Evolutionary conservation across 2,329 filamentous ascomycete genomes (phyloP).

Genomic region (Leptodontidium sp.): DNA sequence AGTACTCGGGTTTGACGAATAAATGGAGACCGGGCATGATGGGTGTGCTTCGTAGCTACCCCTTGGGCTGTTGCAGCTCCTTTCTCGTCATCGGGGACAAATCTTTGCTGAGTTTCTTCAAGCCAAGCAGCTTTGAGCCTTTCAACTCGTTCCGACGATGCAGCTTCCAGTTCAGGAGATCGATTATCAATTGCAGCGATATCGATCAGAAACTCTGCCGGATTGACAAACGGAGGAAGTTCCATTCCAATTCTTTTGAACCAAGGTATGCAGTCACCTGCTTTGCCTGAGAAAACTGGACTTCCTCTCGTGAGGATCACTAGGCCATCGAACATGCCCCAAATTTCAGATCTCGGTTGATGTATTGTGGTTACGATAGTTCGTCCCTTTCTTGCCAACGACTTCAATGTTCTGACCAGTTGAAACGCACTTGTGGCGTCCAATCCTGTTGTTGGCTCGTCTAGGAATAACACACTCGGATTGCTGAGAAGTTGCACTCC

Average conservation of each 20-base stretch:
- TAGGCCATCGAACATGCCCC: conserved; percentile 77
- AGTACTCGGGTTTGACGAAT: conserved; percentile 70
- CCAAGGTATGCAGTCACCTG: conserved; percentile 66
- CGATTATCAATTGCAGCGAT: conserved; percentile 78
- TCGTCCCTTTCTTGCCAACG: conserved; percentile 70
- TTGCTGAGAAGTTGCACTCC: conserved; percentile 83
- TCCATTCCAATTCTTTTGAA: conserved; percentile 68
- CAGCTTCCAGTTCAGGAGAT: conserved; percentile 68
- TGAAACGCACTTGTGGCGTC: conserved; percentile 82
- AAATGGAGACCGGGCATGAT: conserved; percentile 60
- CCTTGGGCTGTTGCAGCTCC: neutral
- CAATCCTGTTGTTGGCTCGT: conserved; percentile 81
- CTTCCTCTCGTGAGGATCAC: conserved; percentile 73
- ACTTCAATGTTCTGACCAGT: conserved; percentile 74
- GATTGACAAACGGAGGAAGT: conserved; percentile 77
- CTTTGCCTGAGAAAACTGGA: conserved; percentile 72
- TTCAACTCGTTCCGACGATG: conserved; percentile 67
- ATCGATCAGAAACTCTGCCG: conserved; percentile 79
- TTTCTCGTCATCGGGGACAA: conserved; percentile 34
- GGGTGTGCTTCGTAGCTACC: neutral
- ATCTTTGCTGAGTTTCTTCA: conserved; percentile 43
- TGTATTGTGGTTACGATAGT: conserved; percentile 80
- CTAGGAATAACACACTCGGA: conserved; percentile 78
- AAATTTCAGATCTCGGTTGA: conserved; percentile 81
- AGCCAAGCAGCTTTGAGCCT: conserved; percentile 69